Evolutionary conservation across 2,329 filamentous ascomycete species (phyloP), one percentile per base, ranked within the genome.

Genomic region (Hymenoscyphus linearis): DNA sequence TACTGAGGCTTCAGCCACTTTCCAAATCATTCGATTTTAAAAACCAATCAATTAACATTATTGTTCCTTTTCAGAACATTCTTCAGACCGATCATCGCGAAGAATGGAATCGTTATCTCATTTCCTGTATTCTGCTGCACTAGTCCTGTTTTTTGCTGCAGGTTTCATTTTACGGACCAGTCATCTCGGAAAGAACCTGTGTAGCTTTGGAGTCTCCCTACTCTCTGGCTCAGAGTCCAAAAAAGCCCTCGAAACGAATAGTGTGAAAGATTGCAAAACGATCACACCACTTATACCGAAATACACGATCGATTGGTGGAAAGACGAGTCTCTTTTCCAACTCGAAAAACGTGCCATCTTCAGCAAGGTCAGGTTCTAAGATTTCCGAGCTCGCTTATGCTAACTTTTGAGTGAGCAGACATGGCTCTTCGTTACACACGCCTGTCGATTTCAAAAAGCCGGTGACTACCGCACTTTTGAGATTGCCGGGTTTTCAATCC

Each of bases 391-490:
- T 40, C 25, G 35, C 35, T 52, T 13, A 3, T 34, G 27, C 34
- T 37, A 6, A 61, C 6, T 27, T 27, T 54, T 27, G 25, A 36
- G 27, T 18, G 31, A 36, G 4, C 50, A 71, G 70, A 59, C 59
- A 55, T 71, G 70, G 70, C 59, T 68, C 2, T 69, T 65, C n/a
- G 64, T 68, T 1, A 69, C 68, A 10, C 69, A 70, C 47, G 34
- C 44, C 1, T 69, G 65, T 5, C 64, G 63, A 52, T 70, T 72
- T 37, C 56, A 64, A n/a, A 72, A 71, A 53, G 55, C 68, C 9
- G 70, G 70, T 12, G 70, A 72, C 55, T 72, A 71, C 60, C 66
- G 66, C 10, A 70, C 68, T 4, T 70, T 69, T 35, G 65, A 68
- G 3, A 63, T 70, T 18, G 66, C 67, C 18, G 67, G 67, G 3